These are phyloP conservation scores for Coniosporium apollinis DNA, from an alignment of 495 filamentous ascomycete species.

Conservation along the genomic window DNA sequence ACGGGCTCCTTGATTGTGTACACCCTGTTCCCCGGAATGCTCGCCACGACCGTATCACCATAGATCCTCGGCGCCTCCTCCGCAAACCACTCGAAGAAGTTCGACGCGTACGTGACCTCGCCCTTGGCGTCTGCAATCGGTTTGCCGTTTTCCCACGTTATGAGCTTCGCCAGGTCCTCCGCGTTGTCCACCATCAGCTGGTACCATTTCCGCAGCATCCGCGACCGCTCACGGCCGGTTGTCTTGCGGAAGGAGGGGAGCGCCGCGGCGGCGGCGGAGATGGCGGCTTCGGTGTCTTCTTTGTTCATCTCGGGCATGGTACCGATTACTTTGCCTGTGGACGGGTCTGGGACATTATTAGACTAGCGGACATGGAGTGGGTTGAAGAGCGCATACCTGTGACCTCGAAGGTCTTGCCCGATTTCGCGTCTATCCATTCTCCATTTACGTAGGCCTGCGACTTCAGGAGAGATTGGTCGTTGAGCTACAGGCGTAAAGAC, in stretches of 20 bases:
- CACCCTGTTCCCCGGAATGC: slow-evolving; percentile 26
- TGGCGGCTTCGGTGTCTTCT: slow-evolving; percentile 60
- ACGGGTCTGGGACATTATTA: slow-evolving; percentile 42
- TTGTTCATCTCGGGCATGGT: slow-evolving; percentile 66
- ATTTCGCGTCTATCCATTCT: slow-evolving; percentile 27
- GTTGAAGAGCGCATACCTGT: slow-evolving; percentile 13
- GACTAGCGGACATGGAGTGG: background rate
- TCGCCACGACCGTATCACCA: slow-evolving; percentile 50
- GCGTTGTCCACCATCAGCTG: slow-evolving; percentile 73
- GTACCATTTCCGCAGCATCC: slow-evolving; percentile 75
- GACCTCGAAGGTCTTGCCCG: slow-evolving; percentile 29
- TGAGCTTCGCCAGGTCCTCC: slow-evolving; percentile 76
- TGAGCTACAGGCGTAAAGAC: slow-evolving; percentile 13
- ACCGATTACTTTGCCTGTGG: slow-evolving; percentile 62
- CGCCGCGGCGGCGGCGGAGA: slow-evolving; percentile 56
- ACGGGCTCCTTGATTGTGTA: slow-evolving; percentile 48
- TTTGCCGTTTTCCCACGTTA: slow-evolving; percentile 75
- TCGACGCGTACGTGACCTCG: slow-evolving; percentile 55
- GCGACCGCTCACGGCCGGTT: slow-evolving; percentile 61
- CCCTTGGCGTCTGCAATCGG: slow-evolving; percentile 51
- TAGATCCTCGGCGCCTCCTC: slow-evolving; percentile 57
- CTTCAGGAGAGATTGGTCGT: slow-evolving; percentile 26
- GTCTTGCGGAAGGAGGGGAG: slow-evolving; percentile 53
- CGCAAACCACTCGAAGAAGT: slow-evolving; percentile 65
- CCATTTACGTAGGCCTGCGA: slow-evolving; percentile 25